Evolutionary conservation across 139 green algal genomes (phyloP), one percentile per base, ranked within the genome.

Genomic region (Spirogloea muscicola): DNA sequence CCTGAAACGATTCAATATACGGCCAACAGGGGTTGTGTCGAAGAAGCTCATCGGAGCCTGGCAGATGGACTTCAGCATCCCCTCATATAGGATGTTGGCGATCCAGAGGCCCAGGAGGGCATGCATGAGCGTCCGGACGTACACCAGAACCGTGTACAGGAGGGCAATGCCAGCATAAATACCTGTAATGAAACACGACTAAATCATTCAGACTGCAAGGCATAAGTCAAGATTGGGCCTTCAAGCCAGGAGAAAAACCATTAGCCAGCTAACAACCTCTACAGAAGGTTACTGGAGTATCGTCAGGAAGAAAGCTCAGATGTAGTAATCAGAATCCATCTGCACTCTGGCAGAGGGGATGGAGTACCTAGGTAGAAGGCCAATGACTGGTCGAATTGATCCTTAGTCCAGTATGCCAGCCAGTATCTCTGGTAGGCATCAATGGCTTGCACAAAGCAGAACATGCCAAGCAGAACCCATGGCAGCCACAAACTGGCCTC

Each of bases 1-100:
- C 69, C 69, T 79, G 61, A 96, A 96, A 33, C 91, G 82, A 80
- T 96, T 96, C 36, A 96, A 83, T 49, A 96, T 89, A 67, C 91
- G 91, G 36, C 91, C 91, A 13, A 89, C 83, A 2, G 91, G 91
- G 27, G 92, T 96, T 46, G 90, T 95, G 88, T 96, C 91, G 64
- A 96, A 96, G 84, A 96, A 96, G 29, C 74, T 37, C 81, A 96
- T 92, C 58, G 89, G 90, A 60, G 90, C 80, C 27, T 72, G 77
- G 82, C 93, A 78, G 0, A 93, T 64, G 46, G 88, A 78, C 39
- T 70, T 37, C 61, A 92, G 82, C 67, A 94, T 83, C 27, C 73
- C 46, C 67, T 91, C 85, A 83, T 91, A 85, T 63, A 90, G 72
- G 29, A 62, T 40, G 21, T 34, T 69, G 1, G 62, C 41, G 13